Conservation (phyloP, 148 eudicot species). For the Gaultheria prostrata region DNA sequence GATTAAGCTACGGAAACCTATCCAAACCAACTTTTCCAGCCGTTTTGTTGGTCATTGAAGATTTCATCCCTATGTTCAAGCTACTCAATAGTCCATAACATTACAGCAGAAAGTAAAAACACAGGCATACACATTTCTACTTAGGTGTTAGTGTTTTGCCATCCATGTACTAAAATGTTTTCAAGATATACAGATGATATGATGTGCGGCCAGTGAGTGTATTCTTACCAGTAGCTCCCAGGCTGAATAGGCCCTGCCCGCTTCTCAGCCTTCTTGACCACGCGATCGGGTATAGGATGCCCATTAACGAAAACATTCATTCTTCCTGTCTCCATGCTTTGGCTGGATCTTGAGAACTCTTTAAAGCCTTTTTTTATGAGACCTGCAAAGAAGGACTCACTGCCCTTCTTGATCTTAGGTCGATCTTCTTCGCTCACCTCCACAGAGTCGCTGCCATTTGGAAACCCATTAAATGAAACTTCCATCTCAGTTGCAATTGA, state of each 20-base stretch:
- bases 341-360: constrained; percentile 32
- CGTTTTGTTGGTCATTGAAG: background rate
- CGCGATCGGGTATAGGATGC: constrained; percentile 45
- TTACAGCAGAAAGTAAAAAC: background rate
- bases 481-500: constrained; percentile 45
- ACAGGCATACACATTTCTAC: background rate
- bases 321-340: constrained; percentile 26
- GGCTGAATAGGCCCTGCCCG: constrained; percentile 77
- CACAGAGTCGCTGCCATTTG: constrained; percentile 32
- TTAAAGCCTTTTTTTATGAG: constrained; percentile 33
- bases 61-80: background rate
- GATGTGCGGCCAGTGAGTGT: background rate
- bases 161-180: background rate
- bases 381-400: constrained; percentile 33
- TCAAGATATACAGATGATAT: background rate
- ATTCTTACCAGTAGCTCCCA: constrained; percentile 79
- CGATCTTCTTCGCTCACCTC: constrained; percentile 35
- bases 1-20: background rate
- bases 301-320: constrained; percentile 68
- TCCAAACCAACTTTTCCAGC: background rate
- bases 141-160: background rate
- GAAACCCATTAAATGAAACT: constrained; percentile 31
- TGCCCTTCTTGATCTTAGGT: constrained; percentile 30
- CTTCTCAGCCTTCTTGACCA: constrained; percentile 66
- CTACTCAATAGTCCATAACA: background rate